These are phyloP conservation scores for Phyllostachys edulis DNA, from an alignment of 176 grass and related monocot genomes.

Conservation along the genomic window DNA sequence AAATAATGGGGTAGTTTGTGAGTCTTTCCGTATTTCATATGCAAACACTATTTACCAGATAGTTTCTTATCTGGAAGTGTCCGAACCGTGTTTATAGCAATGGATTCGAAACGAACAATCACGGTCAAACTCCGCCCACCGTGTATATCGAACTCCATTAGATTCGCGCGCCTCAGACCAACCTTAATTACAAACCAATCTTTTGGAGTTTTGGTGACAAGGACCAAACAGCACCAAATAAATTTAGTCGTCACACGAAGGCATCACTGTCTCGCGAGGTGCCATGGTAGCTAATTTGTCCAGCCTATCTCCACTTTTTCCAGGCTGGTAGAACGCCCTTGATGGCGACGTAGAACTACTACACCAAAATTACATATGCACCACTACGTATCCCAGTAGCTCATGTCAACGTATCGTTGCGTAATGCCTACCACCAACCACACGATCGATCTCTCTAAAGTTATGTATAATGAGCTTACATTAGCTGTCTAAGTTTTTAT, in stretches of 20 bases:
- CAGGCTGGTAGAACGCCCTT: neutral
- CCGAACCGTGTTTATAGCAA: neutral
- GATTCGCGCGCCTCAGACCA: too few relatives aligned
- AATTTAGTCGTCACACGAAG: neutral
- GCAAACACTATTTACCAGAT: too few relatives aligned
- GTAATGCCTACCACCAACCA: neutral
- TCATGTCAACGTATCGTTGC: neutral
- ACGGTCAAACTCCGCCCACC: neutral
- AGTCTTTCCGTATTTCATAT: too few relatives aligned
- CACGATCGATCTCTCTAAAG: neutral
- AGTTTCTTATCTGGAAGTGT: too few relatives aligned
- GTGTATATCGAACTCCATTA: too few relatives aligned
- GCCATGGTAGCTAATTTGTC: neutral
- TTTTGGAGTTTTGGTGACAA: neutral
- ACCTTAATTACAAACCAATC: neutral
- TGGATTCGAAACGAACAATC: neutral
- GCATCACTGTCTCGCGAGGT: neutral
- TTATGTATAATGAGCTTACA: too few relatives aligned
- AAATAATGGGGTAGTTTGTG: too few relatives aligned
- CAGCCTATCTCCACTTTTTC: neutral
- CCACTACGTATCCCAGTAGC: too few relatives aligned
- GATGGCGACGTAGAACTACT: conserved; percentile 8
- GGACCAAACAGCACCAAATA: neutral
- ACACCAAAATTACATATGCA: neutral
- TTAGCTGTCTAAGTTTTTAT: too few relatives aligned